Evolutionary conservation across 202 grass and related monocot genomes (phyloP).

Genomic region (Dendrocalamus latiflorus): DNA sequence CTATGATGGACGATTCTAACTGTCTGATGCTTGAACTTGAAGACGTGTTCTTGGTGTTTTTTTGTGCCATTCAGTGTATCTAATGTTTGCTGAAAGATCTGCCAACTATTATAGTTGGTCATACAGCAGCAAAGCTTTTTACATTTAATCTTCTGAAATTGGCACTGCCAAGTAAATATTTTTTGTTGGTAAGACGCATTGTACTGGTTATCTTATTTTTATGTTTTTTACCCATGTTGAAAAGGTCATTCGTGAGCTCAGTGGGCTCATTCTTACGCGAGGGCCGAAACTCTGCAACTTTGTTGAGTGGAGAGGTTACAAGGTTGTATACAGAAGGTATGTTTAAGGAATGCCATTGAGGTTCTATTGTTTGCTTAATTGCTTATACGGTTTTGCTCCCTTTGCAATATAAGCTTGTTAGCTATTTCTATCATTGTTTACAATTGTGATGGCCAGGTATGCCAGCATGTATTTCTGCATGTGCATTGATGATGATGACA

Average conservation of each 20-base stretch:
- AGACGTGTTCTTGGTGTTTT: not conserved
- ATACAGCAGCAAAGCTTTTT: too few species aligned
- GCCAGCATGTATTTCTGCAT: constrained; percentile 99
- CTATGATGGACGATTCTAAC: not conserved
- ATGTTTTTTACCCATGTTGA: too few species aligned
- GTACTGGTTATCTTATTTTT: too few species aligned
- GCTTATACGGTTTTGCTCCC: not conserved
- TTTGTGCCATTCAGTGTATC: too few species aligned
- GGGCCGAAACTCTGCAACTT: constrained; percentile 93
- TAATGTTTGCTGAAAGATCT: too few species aligned
- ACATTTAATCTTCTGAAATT: too few species aligned
- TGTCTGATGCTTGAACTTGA: not conserved
- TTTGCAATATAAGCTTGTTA: constrained; percentile 7
- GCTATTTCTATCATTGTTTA: constrained; percentile 6
- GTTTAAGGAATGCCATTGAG: not conserved
- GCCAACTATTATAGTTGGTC: too few species aligned
- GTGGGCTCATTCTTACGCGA: constrained; percentile 38
- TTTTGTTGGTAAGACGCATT: too few species aligned
- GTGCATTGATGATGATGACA: constrained; percentile 92
- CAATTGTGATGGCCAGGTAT: constrained; percentile 55
- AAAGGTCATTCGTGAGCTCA: too few species aligned
- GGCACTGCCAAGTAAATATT: too few species aligned
- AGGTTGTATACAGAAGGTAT: constrained; percentile 97
- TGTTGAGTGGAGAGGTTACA: constrained; percentile 95
- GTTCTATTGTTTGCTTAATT: not conserved